Base-by-base conservation (phyloP, 257 asterid species). In the Solanum corneliomulleri region DNA sequence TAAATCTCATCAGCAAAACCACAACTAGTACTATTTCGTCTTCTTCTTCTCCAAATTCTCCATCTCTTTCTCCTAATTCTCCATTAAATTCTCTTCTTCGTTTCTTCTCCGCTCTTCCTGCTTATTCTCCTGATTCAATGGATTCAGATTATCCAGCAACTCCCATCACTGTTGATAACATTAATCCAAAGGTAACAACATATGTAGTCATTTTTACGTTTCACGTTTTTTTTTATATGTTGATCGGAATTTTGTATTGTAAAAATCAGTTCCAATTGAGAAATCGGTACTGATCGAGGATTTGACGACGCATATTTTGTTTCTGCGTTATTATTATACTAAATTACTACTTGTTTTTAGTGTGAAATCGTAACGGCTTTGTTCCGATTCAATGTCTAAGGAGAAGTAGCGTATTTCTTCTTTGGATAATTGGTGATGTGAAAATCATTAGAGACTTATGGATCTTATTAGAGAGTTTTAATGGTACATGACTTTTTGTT, bases 61-160 rank as follows among this genome's bases (percentile, higher is more conserved):
- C 60, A 52, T 52, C 60, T 16, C 60, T 52, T 52, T 52, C 60
- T 16, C 60, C 60, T 52, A 52, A 52, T 52, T 52, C 60, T 52
- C 60, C 60, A 52, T 6, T 16, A 52, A 16, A 49, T 87, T 14
- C 85, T 7, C 9, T 27, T 58, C 91, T 64, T 44, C 89, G 12
- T 66, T 75, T 82, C 66, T 60, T 31, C 62, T 37, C 78, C 87
- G 90, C 58, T 71, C 89, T 69, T 44, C 64, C 15, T 52, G n/a
- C 62, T 41, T 41, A 10, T 52, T 56, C 4, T 9, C 83, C 88
- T 12, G 60, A 87, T 58, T 90, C 92, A 10, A 92, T 92, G 95
- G 95, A 85, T 91, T 88, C 91, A 49, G 92, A 90, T 88, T 82
- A 88, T 87, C 86, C 95, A 5, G 44, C 90, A 18, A 60, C 94